Evolutionary conservation across 768 basidiomycete genomes (phyloP).

Genomic region (Russula sp.): DNA sequence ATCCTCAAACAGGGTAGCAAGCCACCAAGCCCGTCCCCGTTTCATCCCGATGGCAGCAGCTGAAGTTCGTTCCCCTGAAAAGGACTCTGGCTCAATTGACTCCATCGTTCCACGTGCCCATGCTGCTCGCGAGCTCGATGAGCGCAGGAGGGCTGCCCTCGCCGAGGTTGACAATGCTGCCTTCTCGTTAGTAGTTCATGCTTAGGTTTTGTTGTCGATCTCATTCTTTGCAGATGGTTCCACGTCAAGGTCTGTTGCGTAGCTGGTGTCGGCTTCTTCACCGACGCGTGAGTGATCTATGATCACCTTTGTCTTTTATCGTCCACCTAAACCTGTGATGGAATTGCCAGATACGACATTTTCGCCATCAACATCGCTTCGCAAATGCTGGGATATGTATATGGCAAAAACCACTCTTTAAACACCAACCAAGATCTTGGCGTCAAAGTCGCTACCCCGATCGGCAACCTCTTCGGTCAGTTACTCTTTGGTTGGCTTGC

Average conservation of each 20-base stretch:
- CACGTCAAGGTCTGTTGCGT: conserved; percentile 42
- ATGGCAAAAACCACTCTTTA: conserved; percentile 39
- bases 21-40: neutral
- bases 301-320: neutral
- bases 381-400: conserved; percentile 79
- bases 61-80: conserved; percentile 3
- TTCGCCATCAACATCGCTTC: conserved; percentile 88
- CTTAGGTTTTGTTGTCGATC: neutral
- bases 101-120: too few relatives aligned
- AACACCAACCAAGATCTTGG: conserved; percentile 43
- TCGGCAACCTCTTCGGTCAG: conserved; percentile 39
- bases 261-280: conserved; percentile 87
- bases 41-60: conserved; percentile 7
- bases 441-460: conserved; percentile 39
- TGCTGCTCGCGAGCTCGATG: conserved; percentile 41
- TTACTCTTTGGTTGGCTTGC: conserved; percentile 43
- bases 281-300: conserved; percentile 54
- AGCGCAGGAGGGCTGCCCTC: conserved; percentile 73
- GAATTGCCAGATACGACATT: conserved; percentile 57
- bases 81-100: neutral
- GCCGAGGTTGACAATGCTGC: conserved; percentile 82
- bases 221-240: conserved; percentile 35
- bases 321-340: neutral
- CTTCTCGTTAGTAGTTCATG: conserved; percentile 55
- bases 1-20: neutral